These are phyloP conservation scores for Debaryomyces udenii DNA, from an alignment of 1,139 yeast species.

Conservation along the genomic window DNA sequence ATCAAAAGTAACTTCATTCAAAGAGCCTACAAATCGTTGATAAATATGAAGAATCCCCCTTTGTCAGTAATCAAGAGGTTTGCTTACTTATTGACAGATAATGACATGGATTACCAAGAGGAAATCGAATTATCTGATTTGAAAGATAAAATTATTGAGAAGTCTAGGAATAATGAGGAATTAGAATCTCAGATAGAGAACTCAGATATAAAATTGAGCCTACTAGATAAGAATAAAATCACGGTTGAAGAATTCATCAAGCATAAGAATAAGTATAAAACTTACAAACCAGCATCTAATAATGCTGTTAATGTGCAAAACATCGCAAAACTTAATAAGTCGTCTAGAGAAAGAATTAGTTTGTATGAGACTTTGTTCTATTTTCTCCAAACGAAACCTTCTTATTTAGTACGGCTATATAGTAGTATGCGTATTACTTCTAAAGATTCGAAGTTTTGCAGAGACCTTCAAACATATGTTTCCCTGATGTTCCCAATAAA, in stretches of 20 bases:
- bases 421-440: conserved; percentile 23
- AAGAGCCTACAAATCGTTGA: conserved; percentile 72
- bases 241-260: conserved; percentile 73
- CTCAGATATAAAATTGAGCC: conserved; percentile 77
- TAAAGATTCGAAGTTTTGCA: conserved; percentile 23
- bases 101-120: conserved; percentile 73
- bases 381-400: conserved; percentile 81
- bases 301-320: conserved; percentile 22
- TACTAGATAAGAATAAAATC: conserved; percentile 77
- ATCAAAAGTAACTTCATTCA: conserved; percentile 71
- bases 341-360: conserved; percentile 51
- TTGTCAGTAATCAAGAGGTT: conserved; percentile 75
- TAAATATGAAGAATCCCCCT: conserved; percentile 74
- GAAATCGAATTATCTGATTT: conserved; percentile 70
- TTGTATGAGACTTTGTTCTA: conserved; percentile 79
- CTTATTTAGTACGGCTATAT: conserved; percentile 64
- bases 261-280: conserved; percentile 49
- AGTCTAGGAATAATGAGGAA: conserved; percentile 64
- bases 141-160: conserved; percentile 67
- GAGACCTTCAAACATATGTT: conserved; percentile 50
- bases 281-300: conserved; percentile 21
- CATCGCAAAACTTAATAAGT: conserved; percentile 37
- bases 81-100: conserved; percentile 74
- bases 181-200: conserved; percentile 77
- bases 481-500: conserved; percentile 51